These are phyloP conservation scores for Martiniozyma asiatica DNA, from an alignment of 1,139 yeast species.

Conservation along the genomic window DNA sequence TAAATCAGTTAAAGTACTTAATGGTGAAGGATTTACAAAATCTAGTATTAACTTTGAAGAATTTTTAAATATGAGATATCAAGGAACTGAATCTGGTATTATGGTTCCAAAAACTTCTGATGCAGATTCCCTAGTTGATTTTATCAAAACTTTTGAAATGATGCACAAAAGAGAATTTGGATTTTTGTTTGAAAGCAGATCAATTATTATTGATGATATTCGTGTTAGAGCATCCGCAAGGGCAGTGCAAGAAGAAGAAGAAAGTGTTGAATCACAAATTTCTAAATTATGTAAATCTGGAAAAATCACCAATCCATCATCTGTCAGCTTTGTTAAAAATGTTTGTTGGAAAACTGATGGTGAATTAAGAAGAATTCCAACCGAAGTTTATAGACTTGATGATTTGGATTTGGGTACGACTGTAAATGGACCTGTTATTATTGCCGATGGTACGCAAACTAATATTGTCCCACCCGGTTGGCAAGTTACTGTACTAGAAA, in stretches of 20 bases:
- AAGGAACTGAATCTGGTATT: constrained; percentile 79
- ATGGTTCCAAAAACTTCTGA: constrained; percentile 38
- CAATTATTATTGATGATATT: constrained; percentile 68
- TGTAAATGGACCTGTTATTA: constrained; percentile 67
- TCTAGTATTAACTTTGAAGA: constrained; percentile 33
- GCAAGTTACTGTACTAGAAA: constrained; percentile 46
- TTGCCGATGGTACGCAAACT: constrained; percentile 82
- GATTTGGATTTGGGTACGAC: constrained; percentile 37
- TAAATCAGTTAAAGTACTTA: constrained; percentile 26
- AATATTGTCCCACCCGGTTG: constrained; percentile 66
- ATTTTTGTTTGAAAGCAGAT: constrained; percentile 42
- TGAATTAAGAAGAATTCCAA: constrained; percentile 8
- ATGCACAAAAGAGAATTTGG: constrained; percentile 62
- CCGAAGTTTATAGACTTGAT: constrained; percentile 20
- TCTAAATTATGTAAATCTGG: constrained; percentile 8
- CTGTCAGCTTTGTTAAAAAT: constrained; percentile 11
- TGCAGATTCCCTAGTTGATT: no score
- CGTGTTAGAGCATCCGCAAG: constrained; percentile 62
- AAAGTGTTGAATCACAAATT: constrained; percentile 19
- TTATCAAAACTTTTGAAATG: constrained; percentile 15
- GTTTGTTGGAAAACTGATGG: constrained; percentile 15
- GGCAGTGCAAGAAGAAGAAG: constrained; percentile 17
- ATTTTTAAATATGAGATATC: constrained; percentile 66
- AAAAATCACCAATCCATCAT: constrained; percentile 11
- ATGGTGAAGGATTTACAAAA: constrained; percentile 34